These are phyloP conservation scores for Chaetomium olivaceum DNA, from an alignment of 2,329 filamentous ascomycete genomes.

Conservation along the genomic window DNA sequence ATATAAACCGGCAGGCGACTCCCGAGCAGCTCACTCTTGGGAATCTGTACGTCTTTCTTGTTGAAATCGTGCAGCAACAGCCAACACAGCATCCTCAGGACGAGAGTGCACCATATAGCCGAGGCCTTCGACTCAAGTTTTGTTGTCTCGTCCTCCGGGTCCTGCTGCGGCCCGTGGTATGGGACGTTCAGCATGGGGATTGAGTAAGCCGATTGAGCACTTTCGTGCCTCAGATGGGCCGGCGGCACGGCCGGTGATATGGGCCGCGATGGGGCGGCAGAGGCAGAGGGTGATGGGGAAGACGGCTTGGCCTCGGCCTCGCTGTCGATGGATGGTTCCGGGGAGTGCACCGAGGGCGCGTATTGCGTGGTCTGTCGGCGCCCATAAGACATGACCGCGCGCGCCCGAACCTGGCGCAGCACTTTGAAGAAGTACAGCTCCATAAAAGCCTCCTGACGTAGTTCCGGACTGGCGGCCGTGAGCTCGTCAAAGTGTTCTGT, in stretches of 20 bases:
- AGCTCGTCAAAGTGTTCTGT: slow-evolving; percentile 47
- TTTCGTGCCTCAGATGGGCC: slow-evolving; percentile 9
- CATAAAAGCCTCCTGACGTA: slow-evolving; percentile 53
- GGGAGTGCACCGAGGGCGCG: slow-evolving; percentile 29
- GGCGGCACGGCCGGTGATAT: slow-evolving; percentile 1
- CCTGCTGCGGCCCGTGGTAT: neutral
- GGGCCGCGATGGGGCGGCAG: too few relatives aligned
- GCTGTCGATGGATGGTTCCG: slow-evolving; percentile 25
- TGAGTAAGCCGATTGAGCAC: slow-evolving; percentile 18
- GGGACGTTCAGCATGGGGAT: slow-evolving; percentile 24
- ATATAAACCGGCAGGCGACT: slow-evolving; percentile 60
- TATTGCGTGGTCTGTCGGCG: slow-evolving; percentile 31
- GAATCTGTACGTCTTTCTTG: slow-evolving; percentile 53
- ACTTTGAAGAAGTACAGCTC: slow-evolving; percentile 53
- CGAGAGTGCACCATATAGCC: slow-evolving; percentile 56
- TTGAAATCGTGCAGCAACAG: slow-evolving; percentile 59
- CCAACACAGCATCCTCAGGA: slow-evolving; percentile 62
- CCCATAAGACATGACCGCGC: slow-evolving; percentile 37
- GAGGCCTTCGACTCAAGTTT: slow-evolving; percentile 28
- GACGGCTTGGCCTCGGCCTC: slow-evolving; percentile 13
- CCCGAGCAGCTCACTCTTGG: slow-evolving; percentile 55
- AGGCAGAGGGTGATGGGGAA: slow-evolving; percentile 4
- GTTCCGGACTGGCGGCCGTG: slow-evolving; percentile 48
- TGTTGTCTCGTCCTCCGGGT: slow-evolving; percentile 10
- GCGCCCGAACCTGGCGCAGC: slow-evolving; percentile 43